These are phyloP conservation scores for Themeda triandra DNA, from an alignment of 176 grass and related monocot genomes.

Conservation along the genomic window DNA sequence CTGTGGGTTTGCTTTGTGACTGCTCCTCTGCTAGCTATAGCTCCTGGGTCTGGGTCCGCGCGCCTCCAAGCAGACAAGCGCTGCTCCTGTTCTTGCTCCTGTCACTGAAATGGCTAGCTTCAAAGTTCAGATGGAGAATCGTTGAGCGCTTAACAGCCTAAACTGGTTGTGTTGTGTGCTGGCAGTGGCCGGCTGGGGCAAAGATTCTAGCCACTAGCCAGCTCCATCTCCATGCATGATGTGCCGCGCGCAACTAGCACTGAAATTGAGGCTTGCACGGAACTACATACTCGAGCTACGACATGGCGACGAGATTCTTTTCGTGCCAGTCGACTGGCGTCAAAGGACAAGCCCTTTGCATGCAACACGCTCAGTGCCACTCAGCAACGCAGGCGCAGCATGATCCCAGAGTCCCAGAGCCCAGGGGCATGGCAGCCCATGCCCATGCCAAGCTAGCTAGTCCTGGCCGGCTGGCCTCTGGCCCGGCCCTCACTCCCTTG, in stretches of 20 bases:
- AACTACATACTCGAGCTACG: not conserved
- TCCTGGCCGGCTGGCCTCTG: not conserved
- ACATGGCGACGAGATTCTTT: slow-evolving; percentile 16
- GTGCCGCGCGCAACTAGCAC: not conserved
- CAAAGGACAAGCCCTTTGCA: slow-evolving; percentile 36
- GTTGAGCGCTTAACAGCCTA: not conserved
- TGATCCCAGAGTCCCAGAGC: slow-evolving; percentile 17
- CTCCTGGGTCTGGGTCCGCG: no score
- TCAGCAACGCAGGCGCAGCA: not conserved
- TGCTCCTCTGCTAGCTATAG: not conserved
- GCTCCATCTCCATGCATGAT: not conserved
- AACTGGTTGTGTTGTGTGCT: not conserved
- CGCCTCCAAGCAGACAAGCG: not conserved
- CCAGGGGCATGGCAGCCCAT: slow-evolving; percentile 38
- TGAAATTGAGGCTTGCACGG: slow-evolving; percentile 24
- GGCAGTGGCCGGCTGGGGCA: no score
- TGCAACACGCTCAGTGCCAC: not conserved
- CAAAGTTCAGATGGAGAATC: not conserved
- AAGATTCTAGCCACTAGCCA: not conserved
- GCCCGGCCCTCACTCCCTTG: not conserved
- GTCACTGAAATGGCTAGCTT: not conserved
- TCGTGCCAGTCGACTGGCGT: not conserved
- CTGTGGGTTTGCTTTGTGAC: not conserved
- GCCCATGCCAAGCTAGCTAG: slow-evolving; percentile 21
- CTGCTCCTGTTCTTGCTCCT: not conserved